A percentile compares a stretch with the other conserved stretches of the same genome.
phyloP scores from a whole-genome alignment of 192 early-diverging fungal genomes.

The Podochytrium sp. region DNA sequence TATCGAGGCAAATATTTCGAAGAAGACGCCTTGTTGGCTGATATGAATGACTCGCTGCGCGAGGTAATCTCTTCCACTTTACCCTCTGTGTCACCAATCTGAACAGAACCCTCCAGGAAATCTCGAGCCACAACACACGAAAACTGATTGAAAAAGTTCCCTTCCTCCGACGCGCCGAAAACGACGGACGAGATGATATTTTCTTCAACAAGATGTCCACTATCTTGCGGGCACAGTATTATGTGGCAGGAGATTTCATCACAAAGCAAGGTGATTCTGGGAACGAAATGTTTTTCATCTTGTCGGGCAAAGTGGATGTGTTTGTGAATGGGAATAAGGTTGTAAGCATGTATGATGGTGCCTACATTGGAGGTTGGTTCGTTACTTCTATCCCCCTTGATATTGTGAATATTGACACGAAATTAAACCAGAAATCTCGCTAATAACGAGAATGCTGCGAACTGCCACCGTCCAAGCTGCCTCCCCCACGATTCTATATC shows the following conservation, averaged over 20 bases:
- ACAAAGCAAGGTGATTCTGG: constrained; percentile 40
- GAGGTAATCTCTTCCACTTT: constrained; percentile 32
- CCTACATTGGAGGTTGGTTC: constrained; percentile 1
- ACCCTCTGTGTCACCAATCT: neutral
- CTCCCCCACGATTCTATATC: neutral
- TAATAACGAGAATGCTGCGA: neutral
- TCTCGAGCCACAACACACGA: constrained; percentile 28
- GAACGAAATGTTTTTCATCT: constrained; percentile 58
- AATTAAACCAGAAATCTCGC: neutral
- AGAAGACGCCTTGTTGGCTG: constrained; percentile 35
- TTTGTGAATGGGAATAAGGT: constrained; percentile 38
- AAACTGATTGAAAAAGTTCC: constrained; percentile 37
- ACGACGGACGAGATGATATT: constrained; percentile 30
- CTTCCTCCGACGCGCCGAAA: constrained; percentile 25
- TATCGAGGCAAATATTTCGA: constrained; percentile 39
- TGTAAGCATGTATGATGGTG: constrained; percentile 27
- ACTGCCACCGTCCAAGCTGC: constrained; percentile 12
- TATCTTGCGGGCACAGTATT: constrained; percentile 27
- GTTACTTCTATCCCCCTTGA: neutral
- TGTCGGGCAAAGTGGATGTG: constrained; percentile 43
- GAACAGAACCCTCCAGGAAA: constrained; percentile 14
- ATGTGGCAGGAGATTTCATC: constrained; percentile 30
- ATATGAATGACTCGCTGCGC: constrained; percentile 40
- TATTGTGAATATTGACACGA: neutral
- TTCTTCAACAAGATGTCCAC: constrained; percentile 19